Evolutionary conservation across 192 early-diverging fungal species (phyloP), one percentile per base, ranked within the genome.

Genomic region (Chytriomyces sp.): DNA sequence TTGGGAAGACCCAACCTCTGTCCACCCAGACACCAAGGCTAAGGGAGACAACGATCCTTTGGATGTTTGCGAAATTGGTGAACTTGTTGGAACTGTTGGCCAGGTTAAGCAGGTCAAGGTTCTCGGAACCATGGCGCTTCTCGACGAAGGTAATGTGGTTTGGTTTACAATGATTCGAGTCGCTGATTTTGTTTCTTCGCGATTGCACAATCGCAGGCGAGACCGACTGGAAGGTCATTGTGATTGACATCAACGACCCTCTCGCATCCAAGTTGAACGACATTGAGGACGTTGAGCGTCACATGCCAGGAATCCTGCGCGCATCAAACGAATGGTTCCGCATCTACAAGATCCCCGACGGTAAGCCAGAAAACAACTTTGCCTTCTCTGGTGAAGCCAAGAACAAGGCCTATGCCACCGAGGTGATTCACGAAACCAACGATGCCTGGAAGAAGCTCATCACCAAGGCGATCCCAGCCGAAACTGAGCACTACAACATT

Each of bases 301-400:
- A 96, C 87, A 88, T 97, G 78, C 97, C 97, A 61, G 97, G 97
- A 67, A 89, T 98, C 45, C 84, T 99, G 67, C 92, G 94, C 65
- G 97, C 97, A 50, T 97, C 95, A 61, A 96, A 97, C 86, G 97
- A 98, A 86, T 99, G 97, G 97, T 99, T 99, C 96, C 93, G 96
- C 83, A 97, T 97, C 88, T 98, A 99, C 94, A 98, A 99, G 89
- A 98, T 98, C 82, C 97, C 97, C 68, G 97, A 99, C 90, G 97
- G 96, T 79, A 98, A 98, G 91, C 95, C 95, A 70, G 96, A 97
- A 88, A 99, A 99, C 92, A 92, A 94, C 88, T 98, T 99, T 88
- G 97, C 97, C 61, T 99, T 99, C 90, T 91, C 87, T 73, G 93
- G 88, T 60, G 89, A 90, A 76, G 89, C 89, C 64, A 90, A 90